A percentile compares a stretch with the other conserved stretches of the same genome.
Evolutionary conservation across 192 early-diverging fungal species (phyloP).

Genomic region (Bifiguratus adelaidae): DNA sequence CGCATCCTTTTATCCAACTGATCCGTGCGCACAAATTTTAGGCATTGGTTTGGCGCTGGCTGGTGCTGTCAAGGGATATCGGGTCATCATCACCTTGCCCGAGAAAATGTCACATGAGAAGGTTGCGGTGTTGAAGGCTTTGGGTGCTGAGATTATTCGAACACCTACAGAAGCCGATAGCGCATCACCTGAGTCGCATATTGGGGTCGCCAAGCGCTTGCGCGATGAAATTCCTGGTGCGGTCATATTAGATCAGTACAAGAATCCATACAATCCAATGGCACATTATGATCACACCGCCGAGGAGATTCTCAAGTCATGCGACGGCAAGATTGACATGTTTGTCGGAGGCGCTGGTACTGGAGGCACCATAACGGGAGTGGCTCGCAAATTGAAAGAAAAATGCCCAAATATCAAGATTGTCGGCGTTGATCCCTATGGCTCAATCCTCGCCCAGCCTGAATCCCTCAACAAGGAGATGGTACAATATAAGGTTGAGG

Average conservation of each 20-base stretch:
- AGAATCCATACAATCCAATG: conserved; percentile 94
- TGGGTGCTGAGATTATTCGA: conserved; percentile 96
- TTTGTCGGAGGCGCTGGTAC: conserved; percentile 93
- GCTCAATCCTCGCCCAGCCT: conserved; percentile 89
- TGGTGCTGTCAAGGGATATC: conserved; percentile 98
- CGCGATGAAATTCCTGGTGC: conserved; percentile 94
- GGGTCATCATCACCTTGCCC: conserved; percentile 95
- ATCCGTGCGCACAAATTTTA: not conserved
- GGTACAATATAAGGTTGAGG: conserved; percentile 87
- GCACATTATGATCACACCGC: conserved; percentile 93
- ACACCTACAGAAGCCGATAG: conserved; percentile 99
- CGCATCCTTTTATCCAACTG: not conserved
- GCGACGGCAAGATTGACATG: conserved; percentile 90
- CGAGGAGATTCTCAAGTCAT: conserved; percentile 72
- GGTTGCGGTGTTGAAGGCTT: conserved; percentile 94
- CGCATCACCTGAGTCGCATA: conserved; percentile 98
- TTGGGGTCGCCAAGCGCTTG: conserved; percentile 89
- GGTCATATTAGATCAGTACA: conserved; percentile 95
- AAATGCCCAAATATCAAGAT: conserved; percentile 73
- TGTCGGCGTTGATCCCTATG: conserved; percentile 91
- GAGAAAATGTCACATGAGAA: conserved; percentile 99
- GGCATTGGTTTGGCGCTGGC: conserved; percentile 92
- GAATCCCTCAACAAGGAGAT: conserved; percentile 62
- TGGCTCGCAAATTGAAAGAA: conserved; percentile 94
- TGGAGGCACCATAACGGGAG: conserved; percentile 94